phyloP scores from a whole-genome alignment of 2,329 filamentous ascomycete genomes.

The Alternaria hordeiaustralica region DNA sequence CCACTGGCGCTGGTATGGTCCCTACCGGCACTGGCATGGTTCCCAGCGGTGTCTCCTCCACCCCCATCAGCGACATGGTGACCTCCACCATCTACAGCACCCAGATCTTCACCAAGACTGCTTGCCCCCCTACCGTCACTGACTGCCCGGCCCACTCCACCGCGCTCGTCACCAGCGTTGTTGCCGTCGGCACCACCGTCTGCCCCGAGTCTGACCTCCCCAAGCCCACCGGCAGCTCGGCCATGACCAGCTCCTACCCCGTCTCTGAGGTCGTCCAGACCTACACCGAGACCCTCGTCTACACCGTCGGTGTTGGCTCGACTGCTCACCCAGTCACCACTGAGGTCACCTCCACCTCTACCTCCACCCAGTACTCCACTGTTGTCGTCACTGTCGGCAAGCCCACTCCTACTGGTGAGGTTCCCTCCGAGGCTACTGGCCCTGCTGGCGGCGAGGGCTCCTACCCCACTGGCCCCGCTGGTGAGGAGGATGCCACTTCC shows the following conservation, averaged over 20 bases:
- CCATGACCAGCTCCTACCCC: constrained; percentile 25
- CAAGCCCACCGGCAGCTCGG: constrained; percentile 19
- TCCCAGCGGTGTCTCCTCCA: constrained; percentile 33
- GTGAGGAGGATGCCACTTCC: constrained; percentile 41
- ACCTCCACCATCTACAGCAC: constrained; percentile 54
- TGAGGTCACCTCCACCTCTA: constrained; percentile 39
- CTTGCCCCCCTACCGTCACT: constrained; percentile 11
- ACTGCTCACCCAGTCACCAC: constrained; percentile 56
- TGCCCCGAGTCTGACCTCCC: constrained; percentile 43
- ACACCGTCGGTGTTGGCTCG: constrained; percentile 50
- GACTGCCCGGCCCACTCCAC: constrained; percentile 31
- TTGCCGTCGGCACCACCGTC: constrained; percentile 53
- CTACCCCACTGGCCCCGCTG: constrained; percentile 4
- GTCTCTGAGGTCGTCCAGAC: constrained; percentile 41
- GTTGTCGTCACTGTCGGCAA: constrained; percentile 32
- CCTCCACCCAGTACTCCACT: constrained; percentile 43
- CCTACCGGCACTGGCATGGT: constrained; percentile 40
- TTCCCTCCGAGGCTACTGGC: constrained; percentile 9
- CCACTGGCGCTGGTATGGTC: constrained; percentile 41
- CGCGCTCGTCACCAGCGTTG: constrained; percentile 48
- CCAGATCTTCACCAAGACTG: constrained; percentile 46
- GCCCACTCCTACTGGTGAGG: constrained; percentile 2
- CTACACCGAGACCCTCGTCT: constrained; percentile 52
- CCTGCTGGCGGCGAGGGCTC: constrained; percentile 12
- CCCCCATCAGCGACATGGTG: constrained; percentile 46